Evolutionary conservation across 1,284 basidiomycete genomes (phyloP), one percentile per base, ranked within the genome.

Genomic region (Leccinum ponderosum): DNA sequence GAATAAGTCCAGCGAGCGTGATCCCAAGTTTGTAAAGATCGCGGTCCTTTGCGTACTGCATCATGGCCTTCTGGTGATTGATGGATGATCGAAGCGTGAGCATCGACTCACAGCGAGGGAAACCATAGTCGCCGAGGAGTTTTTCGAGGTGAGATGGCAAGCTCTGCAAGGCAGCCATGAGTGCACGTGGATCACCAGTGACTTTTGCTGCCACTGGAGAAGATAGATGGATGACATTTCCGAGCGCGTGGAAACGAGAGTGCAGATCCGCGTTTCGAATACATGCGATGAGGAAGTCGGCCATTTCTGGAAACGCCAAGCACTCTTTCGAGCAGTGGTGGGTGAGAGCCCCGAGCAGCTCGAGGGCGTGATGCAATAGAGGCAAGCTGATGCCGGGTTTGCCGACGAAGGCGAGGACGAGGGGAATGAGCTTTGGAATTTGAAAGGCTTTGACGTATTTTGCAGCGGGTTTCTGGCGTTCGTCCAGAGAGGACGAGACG

Each of bases 221-320:
- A 68, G 75, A 80, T 68, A 87, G 72, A 27, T 82, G 78, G 53
- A 86, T 73, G 14, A 87, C 70, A 2, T 77, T 83, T 3, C 79
- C 78, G 1, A 87, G 73, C 17, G 80, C 83, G 0, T 69, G 71
- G 62, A 77, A 80, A 7, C 83, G 81, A 11, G 72, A 76, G 48
- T 77, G 75, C 73, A 86, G 79, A 65, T 86, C 82, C 35, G 74
- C 73, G 67, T 79, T 81, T 12, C 84, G 80, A n/a, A 86, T 69
- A 37, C 79, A 82, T 1, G 85, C 82, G n/a, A 85, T 78, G 22
- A 88, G 75, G 59, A 86, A 78, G 4, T 76, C 73, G 31, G 81
- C 68, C 53, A 81, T 72, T 3, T 78, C 70, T 0, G 81, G 77
- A 53, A 78, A 76, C 0, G 71, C 70, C 55, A 78, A 77, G 71